Conservation (phyloP, 179 eudicot genomes). For the Sideroxylon spinosum region DNA sequence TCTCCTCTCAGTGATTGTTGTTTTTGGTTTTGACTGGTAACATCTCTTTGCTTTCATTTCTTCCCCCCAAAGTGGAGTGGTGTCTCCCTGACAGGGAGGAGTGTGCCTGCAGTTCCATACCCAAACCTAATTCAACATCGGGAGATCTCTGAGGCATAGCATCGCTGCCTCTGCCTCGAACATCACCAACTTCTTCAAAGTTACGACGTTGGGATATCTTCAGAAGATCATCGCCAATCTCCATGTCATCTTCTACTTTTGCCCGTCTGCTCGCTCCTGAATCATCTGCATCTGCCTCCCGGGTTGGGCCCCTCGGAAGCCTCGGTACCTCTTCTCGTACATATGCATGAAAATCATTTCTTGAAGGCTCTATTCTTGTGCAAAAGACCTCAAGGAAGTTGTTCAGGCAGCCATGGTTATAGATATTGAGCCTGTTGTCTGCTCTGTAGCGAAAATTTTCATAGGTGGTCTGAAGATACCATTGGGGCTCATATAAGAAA, state of each 20-base stretch:
- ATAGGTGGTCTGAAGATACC: slow-evolving; percentile 62
- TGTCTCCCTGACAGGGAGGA: slow-evolving; percentile 19
- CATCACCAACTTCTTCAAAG: slow-evolving; percentile 41
- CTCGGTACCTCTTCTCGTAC: slow-evolving; percentile 51
- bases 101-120: slow-evolving; percentile 19
- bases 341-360: slow-evolving; percentile 47
- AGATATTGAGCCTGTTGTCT: slow-evolving; percentile 50
- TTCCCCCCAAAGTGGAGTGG: slow-evolving; percentile 24
- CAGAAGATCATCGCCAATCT: slow-evolving; percentile 55
- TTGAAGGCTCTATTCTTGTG: slow-evolving; percentile 50
- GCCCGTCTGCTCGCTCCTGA: slow-evolving; percentile 36
- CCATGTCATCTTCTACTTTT: slow-evolving; percentile 68
- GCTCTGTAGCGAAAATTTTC: slow-evolving; percentile 75
- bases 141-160: slow-evolving; percentile 33
- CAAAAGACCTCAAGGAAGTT: slow-evolving; percentile 66
- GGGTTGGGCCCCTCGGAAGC: slow-evolving; percentile 31
- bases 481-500: neutral
- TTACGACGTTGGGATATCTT: slow-evolving; percentile 56
- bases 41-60: slow-evolving; percentile 32
- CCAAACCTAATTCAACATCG: slow-evolving; percentile 30
- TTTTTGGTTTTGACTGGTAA: slow-evolving; percentile 22
- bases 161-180: slow-evolving; percentile 40
- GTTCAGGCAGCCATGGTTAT: slow-evolving; percentile 50
- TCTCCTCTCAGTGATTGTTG: too few species aligned
- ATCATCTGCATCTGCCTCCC: slow-evolving; percentile 27